A percentile compares a stretch with the other conserved stretches of the same genome.
These are phyloP conservation scores for Aspergillus sclerotioniger DNA, from an alignment of 495 filamentous ascomycete species.

Conservation along the genomic window DNA sequence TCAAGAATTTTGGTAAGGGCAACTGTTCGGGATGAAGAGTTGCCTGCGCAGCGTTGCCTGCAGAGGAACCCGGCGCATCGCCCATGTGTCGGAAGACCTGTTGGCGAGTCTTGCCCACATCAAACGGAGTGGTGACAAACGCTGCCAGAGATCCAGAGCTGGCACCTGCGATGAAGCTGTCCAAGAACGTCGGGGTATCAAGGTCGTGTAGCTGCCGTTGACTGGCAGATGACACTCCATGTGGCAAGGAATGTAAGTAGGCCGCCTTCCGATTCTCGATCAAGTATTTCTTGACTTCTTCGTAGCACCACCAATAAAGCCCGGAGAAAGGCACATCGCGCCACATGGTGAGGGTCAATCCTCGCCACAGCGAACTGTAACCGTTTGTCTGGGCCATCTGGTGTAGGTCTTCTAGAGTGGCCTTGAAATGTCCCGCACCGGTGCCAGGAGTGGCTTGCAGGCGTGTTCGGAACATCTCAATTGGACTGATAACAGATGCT, in stretches of 20 bases:
- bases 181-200: conserved; percentile 65
- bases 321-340: conserved; percentile 95
- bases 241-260: conserved; percentile 24
- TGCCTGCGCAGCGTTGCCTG: conserved; percentile 17
- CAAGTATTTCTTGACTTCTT: conserved; percentile 66
- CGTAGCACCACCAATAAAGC: conserved; percentile 97
- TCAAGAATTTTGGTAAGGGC: conserved; percentile 73
- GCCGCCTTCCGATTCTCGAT: conserved; percentile 59
- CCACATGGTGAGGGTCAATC: conserved; percentile 89
- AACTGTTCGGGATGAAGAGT: conserved; percentile 63
- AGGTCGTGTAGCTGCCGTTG: conserved; percentile 37
- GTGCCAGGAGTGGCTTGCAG: conserved; percentile 70
- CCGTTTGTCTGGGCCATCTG: conserved; percentile 77
- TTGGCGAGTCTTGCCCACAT: conserved; percentile 93
- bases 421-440: conserved; percentile 62
- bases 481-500: conserved; percentile 78
- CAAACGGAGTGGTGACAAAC: conserved; percentile 91
- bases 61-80: conserved; percentile 32
- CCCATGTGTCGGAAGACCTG: conserved; percentile 67
- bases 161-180: conserved; percentile 86
- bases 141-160: conserved; percentile 79
- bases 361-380: conserved; percentile 86
- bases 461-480: conserved; percentile 93
- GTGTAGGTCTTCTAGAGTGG: conserved; percentile 69
- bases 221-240: conserved; percentile 18